Evolutionary conservation across 108 stramenopile genomes (phyloP).

Genomic region (Schizochytrium sp.): DNA sequence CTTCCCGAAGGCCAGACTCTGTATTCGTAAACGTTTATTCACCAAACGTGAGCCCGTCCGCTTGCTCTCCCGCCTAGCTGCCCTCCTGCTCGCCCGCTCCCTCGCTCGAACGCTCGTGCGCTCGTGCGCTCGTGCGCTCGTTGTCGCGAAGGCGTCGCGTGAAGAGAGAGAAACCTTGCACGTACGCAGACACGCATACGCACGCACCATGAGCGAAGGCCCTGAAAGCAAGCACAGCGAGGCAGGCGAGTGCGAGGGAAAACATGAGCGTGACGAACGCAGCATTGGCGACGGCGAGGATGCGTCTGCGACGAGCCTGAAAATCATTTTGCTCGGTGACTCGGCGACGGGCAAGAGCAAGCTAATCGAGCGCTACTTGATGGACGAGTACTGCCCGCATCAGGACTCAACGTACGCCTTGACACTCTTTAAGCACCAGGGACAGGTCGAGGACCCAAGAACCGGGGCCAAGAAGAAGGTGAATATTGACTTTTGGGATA

Average conservation of each 20-base stretch:
- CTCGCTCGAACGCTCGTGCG: no score
- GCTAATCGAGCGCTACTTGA: slow-evolving; percentile 65
- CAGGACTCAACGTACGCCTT: slow-evolving; percentile 69
- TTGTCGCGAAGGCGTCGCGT: no score
- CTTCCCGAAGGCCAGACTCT: no score
- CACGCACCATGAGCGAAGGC: no score
- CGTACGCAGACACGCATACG: no score
- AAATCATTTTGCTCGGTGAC: slow-evolving; percentile 70
- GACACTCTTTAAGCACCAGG: slow-evolving; percentile 49
- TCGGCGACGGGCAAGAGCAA: slow-evolving; percentile 76
- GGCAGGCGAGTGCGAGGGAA: not conserved
- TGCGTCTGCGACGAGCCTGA: not conserved
- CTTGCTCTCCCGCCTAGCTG: no score
- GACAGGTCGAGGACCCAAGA: not conserved
- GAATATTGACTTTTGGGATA: slow-evolving; percentile 68
- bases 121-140: no score
- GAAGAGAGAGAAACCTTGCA: no score
- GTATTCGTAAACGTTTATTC: no score
- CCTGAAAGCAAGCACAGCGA: no score
- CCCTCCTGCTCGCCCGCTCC: no score
- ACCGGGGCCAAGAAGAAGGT: not conserved
- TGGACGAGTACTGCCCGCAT: slow-evolving; percentile 70
- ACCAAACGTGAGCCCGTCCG: no score
- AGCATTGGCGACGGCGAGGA: not conserved
- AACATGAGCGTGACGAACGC: not conserved